A percentile compares a stretch with the other conserved stretches of the same genome.
phyloP scores from a whole-genome alignment of 805 yeast species.

The Huiozyma sinensis region DNA sequence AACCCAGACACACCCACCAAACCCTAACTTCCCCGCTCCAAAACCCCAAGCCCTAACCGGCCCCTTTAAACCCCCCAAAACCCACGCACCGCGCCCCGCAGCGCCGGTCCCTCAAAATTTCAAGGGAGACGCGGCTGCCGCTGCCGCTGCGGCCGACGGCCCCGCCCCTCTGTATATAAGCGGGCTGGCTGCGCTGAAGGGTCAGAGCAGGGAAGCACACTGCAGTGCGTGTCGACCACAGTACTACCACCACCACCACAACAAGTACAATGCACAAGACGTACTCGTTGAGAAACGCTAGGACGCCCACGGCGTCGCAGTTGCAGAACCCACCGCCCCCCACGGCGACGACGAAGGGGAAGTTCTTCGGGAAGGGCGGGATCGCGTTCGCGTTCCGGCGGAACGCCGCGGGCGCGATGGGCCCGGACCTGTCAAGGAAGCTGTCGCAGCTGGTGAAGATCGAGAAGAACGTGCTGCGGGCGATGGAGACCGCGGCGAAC shows the following conservation, averaged over 20 bases:
- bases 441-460: conserved; percentile 64
- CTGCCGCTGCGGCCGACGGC: not conserved
- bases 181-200: not conserved
- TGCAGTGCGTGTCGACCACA: too few species aligned
- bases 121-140: not conserved
- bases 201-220: too few species aligned
- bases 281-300: conserved; percentile 84
- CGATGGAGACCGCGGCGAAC: conserved; percentile 63
- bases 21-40: too few species aligned
- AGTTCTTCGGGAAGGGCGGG: conserved; percentile 80
- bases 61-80: too few species aligned
- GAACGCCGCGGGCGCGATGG: conserved; percentile 66
- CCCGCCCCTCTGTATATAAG: conserved; percentile 1
- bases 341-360: conserved; percentile 69
- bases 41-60: too few species aligned
- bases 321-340: conserved; percentile 92
- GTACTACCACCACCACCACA: too few species aligned
- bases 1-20: too few species aligned
- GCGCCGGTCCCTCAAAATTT: not conserved
- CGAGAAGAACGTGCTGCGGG: conserved; percentile 73
- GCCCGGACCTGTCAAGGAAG: conserved; percentile 71
- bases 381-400: conserved; percentile 48
- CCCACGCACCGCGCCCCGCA: not conserved
- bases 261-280: conserved; percentile 81
- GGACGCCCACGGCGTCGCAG: conserved; percentile 97